Percentiles rank a stretch among this genome's conserved stretches.
These are phyloP conservation scores for Phytophthora pluvialis DNA, from an alignment of 352 stramenopile species.

Conservation along the genomic window DNA sequence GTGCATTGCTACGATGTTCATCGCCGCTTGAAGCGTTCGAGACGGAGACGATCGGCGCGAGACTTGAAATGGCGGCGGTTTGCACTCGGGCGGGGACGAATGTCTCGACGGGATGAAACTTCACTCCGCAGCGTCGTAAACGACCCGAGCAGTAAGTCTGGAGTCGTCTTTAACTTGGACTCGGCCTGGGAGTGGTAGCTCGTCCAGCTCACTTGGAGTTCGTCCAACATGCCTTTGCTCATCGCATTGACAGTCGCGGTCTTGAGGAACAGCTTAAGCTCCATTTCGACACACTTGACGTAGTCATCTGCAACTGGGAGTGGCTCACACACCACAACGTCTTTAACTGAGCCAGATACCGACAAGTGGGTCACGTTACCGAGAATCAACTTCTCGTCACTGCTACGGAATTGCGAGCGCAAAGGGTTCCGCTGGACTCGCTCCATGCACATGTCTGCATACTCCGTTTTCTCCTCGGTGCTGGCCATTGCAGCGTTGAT, in stretches of 20 bases:
- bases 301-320: slow-evolving; percentile 26
- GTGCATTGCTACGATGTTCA: slow-evolving; percentile 49
- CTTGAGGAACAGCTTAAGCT: slow-evolving; percentile 23
- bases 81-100: slow-evolving; percentile 35
- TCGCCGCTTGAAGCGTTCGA: slow-evolving; percentile 41
- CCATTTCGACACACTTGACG: slow-evolving; percentile 26
- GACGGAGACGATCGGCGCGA: slow-evolving; percentile 46
- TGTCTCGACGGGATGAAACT: slow-evolving; percentile 34
- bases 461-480: slow-evolving; percentile 30
- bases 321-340: slow-evolving; percentile 6
- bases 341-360: neutral
- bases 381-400: slow-evolving; percentile 30
- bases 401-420: slow-evolving; percentile 29
- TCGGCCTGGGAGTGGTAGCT: slow-evolving; percentile 38
- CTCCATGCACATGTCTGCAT: slow-evolving; percentile 25
- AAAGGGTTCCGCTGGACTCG: slow-evolving; percentile 31
- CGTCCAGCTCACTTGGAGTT: slow-evolving; percentile 55
- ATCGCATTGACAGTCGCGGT: slow-evolving; percentile 35
- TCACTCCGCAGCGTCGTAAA: slow-evolving; percentile 27
- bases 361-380: slow-evolving; percentile 9
- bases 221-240: slow-evolving; percentile 45
- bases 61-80: slow-evolving; percentile 51
- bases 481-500: slow-evolving; percentile 6
- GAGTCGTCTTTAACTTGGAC: neutral
- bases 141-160: slow-evolving; percentile 2